Percentiles rank a stretch among this genome's conserved stretches.
phyloP scores from a whole-genome alignment of 176 grass and related monocot genomes.

The Paspalum vaginatum region DNA sequence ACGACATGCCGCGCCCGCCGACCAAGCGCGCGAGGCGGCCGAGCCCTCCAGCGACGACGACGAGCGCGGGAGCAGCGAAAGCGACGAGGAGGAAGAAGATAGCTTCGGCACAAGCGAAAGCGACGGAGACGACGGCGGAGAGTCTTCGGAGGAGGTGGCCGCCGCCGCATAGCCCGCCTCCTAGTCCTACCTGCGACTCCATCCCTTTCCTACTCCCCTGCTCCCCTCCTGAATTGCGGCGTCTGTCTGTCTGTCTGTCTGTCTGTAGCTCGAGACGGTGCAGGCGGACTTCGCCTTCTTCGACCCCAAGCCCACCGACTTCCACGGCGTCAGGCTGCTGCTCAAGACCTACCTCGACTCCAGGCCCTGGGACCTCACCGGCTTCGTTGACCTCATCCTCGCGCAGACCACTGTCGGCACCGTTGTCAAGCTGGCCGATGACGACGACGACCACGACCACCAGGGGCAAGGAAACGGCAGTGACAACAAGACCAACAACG shows the following conservation, averaged over 20 bases:
- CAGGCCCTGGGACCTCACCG: constrained; percentile 80
- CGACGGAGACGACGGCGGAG: background rate
- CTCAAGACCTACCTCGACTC: constrained; percentile 75
- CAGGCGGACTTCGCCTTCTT: constrained; percentile 97
- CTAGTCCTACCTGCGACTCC: background rate
- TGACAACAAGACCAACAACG: background rate
- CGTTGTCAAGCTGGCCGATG: constrained; percentile 78
- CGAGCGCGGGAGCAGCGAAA: background rate
- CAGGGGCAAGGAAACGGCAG: constrained; percentile 21
- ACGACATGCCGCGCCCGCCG: constrained; percentile 19
- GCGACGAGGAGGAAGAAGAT: constrained; percentile 15
- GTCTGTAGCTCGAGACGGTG: constrained; percentile 48
- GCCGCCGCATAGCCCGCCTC: too few relatives aligned
- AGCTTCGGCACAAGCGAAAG: constrained; percentile 26
- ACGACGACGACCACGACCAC: constrained; percentile 25
- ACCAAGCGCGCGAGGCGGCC: constrained; percentile 43
- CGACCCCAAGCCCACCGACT: constrained; percentile 80
- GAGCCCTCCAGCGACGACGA: constrained; percentile 44
- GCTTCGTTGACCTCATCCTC: constrained; percentile 85
- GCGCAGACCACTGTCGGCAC: constrained; percentile 84
- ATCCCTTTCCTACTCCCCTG: background rate
- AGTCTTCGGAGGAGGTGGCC: constrained; percentile 40
- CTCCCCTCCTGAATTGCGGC: background rate
- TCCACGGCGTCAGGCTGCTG: constrained; percentile 76
- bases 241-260: too few relatives aligned